Conservation (phyloP, 345 rosid genomes). For the Passiflora organensis region DNA sequence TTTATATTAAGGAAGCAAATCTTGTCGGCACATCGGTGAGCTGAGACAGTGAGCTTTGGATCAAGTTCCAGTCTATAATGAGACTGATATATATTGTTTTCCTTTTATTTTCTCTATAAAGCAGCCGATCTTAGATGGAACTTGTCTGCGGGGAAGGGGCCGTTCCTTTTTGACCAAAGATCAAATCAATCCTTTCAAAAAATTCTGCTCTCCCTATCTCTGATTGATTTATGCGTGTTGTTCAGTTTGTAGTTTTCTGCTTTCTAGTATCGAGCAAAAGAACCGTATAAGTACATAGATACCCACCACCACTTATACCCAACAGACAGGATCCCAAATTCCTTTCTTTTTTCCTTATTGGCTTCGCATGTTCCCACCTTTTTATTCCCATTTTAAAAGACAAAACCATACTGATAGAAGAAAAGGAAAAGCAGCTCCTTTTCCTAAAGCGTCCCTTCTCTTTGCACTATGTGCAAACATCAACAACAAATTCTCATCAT, state of each 20-base stretch:
- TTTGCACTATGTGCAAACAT: slow-evolving; percentile 23
- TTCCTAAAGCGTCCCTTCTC: slow-evolving; percentile 33
- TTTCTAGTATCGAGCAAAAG: neutral
- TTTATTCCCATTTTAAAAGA: slow-evolving; percentile 1
- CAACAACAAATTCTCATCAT: slow-evolving; percentile 41
- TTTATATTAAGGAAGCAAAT: no score
- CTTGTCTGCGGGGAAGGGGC: slow-evolving; percentile 34
- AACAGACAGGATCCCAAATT: slow-evolving; percentile 3
- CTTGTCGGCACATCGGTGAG: no score
- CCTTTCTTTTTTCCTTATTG: slow-evolving; percentile 30
- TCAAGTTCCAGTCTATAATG: no score
- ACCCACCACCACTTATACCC: neutral
- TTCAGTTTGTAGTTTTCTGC: neutral
- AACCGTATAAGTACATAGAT: neutral
- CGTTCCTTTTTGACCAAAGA: slow-evolving; percentile 34
- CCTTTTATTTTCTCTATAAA: neutral
- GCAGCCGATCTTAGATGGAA: slow-evolving; percentile 21
- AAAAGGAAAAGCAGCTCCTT: slow-evolving; percentile 26
- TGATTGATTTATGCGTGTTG: neutral
- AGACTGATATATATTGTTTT: no score
- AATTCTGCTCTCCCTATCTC: neutral
- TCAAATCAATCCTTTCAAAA: slow-evolving; percentile 21
- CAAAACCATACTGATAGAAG: neutral
- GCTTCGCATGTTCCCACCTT: slow-evolving; percentile 38
- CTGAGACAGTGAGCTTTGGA: no score